Conservation (phyloP, 2,329 filamentous ascomycete genomes). For the Parastagonospora nodorum region DNA sequence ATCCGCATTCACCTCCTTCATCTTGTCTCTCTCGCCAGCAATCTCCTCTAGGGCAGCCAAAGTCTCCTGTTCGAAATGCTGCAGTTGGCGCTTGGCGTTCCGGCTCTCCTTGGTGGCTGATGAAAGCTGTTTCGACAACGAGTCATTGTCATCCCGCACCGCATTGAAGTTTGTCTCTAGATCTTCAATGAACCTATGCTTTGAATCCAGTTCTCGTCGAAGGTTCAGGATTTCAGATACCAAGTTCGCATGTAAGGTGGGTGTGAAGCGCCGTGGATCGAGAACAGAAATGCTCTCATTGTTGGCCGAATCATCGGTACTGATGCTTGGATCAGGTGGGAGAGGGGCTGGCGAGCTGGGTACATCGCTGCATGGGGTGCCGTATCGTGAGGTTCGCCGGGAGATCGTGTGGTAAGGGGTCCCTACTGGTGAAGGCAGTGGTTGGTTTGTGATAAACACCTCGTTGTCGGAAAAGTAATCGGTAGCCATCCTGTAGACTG, state of each 20-base stretch:
- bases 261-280: conserved; percentile 91
- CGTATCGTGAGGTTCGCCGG: conserved; percentile 66
- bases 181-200: conserved; percentile 82
- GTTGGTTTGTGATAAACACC: conserved; percentile 47
- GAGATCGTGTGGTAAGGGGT: conserved; percentile 72
- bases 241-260: conserved; percentile 89
- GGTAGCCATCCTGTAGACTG: conserved; percentile 34
- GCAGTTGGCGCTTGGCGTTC: conserved; percentile 81
- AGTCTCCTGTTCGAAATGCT: conserved; percentile 84
- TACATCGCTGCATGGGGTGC: conserved; percentile 64
- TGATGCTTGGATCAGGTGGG: conserved; percentile 55
- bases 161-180: conserved; percentile 77
- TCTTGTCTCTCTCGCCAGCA: conserved; percentile 82
- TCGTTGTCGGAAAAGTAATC: conserved; percentile 56
- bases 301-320: conserved; percentile 54
- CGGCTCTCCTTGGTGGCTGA: conserved; percentile 75
- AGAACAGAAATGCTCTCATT: conserved; percentile 76
- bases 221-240: conserved; percentile 92
- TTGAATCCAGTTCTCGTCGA: conserved; percentile 87
- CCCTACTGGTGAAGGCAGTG: conserved; percentile 72
- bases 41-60: conserved; percentile 84
- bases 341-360: conserved; percentile 65
- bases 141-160: conserved; percentile 74
- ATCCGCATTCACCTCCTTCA: conserved; percentile 73
- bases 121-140: conserved; percentile 65